These are phyloP conservation scores for Beauveria scarabaeidicola DNA, from an alignment of 2,329 filamentous ascomycete genomes.

Conservation along the genomic window DNA sequence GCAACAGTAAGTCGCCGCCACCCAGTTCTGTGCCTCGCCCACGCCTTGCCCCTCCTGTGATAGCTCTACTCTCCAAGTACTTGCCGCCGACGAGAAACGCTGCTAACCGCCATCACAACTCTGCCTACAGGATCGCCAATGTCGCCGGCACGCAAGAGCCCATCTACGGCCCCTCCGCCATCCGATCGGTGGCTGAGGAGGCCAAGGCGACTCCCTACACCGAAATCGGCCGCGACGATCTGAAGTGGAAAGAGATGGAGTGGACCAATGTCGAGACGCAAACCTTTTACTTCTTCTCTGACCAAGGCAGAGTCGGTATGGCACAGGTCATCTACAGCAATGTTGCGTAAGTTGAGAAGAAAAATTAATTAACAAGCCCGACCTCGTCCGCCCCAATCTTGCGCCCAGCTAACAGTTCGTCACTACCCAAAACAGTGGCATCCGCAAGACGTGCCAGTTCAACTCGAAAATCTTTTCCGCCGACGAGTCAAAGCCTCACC, in stretches of 20 bases:
- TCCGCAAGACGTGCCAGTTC: conserved; percentile 88
- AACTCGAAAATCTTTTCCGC: conserved; percentile 85
- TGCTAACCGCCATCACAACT: conserved; percentile 15
- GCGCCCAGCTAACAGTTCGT: conserved; percentile 17
- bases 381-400: neutral
- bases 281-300: conserved; percentile 81
- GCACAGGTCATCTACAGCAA: conserved; percentile 97
- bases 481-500: conserved; percentile 60
- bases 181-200: conserved; percentile 78
- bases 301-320: conserved; percentile 68
- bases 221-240: conserved; percentile 65
- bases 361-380: neutral
- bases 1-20: conserved; percentile 57
- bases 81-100: neutral
- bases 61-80: neutral
- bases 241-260: conserved; percentile 75
- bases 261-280: conserved; percentile 90
- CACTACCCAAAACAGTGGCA: conserved; percentile 50
- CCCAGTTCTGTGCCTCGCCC: neutral
- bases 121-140: conserved; percentile 50
- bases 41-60: neutral
- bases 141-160: conserved; percentile 95
- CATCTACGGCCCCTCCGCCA: conserved; percentile 83
- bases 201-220: conserved; percentile 70
- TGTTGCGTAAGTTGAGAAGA: conserved; percentile 59